phyloP scores from a whole-genome alignment of 2,329 filamentous ascomycete genomes.

The Apiospora arundinis region DNA sequence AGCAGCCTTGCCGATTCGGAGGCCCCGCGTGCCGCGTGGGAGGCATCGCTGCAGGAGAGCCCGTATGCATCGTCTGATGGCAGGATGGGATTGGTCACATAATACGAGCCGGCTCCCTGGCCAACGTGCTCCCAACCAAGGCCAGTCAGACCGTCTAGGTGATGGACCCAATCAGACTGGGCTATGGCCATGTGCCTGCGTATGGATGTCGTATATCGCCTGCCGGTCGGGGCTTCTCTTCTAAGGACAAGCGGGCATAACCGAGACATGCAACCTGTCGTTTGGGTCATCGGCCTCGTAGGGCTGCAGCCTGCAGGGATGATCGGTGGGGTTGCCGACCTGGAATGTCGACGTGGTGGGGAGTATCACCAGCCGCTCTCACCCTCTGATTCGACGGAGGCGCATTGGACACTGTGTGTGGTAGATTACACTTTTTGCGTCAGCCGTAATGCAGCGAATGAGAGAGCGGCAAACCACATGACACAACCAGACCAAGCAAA shows the following conservation, averaged over 20 bases:
- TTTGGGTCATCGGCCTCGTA: constrained; percentile 20
- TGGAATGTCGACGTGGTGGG: neutral
- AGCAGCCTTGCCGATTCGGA: neutral
- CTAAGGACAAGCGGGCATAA: constrained; percentile 4
- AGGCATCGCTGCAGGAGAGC: neutral
- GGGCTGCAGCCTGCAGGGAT: constrained; percentile 21
- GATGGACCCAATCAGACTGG: neutral
- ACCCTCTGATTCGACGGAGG: constrained; percentile 7
- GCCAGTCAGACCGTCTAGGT: neutral
- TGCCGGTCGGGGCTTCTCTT: constrained; percentile 11
- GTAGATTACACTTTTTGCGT: neutral
- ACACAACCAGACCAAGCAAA: neutral
- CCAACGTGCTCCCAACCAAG: neutral
- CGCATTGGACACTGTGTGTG: neutral
- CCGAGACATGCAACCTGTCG: constrained; percentile 10
- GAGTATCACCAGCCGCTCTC: neutral
- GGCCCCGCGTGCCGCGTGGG: neutral
- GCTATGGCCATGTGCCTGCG: constrained; percentile 1
- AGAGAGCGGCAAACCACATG: neutral
- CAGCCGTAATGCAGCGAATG: constrained; percentile 24
- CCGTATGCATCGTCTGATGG: neutral
- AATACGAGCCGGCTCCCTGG: constrained; percentile 13
- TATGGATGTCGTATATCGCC: constrained; percentile 2
- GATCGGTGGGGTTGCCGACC: constrained; percentile 9
- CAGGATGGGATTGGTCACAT: constrained; percentile 6